Evolutionary conservation across 73 alveolate genomes (phyloP).

Genomic region (Tetrahymena malaccensis): DNA sequence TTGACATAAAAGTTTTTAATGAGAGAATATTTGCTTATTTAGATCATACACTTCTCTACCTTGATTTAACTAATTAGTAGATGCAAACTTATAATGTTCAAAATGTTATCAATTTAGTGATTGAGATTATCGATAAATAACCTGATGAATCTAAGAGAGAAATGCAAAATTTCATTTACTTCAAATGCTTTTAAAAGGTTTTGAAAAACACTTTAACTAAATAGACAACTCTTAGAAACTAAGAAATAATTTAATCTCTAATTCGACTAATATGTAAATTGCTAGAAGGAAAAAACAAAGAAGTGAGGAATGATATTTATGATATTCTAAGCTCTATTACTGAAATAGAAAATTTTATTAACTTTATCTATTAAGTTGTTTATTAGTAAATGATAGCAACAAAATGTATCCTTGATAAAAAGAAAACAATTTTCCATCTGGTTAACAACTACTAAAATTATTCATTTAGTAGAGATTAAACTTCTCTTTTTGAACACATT

Average conservation of each 20-base stretch:
- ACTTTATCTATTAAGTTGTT: neutral
- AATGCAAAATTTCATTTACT: neutral
- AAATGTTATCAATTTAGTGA: neutral
- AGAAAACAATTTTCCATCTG: neutral
- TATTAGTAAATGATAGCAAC: neutral
- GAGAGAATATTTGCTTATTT: neutral
- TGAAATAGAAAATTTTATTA: neutral
- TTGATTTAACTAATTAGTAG: neutral
- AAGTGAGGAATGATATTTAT: neutral
- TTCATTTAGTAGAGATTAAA: neutral
- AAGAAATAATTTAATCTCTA: neutral
- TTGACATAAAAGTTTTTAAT: neutral
- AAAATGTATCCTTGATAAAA: neutral
- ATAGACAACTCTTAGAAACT: neutral
- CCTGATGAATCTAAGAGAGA: neutral
- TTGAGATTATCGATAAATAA: neutral
- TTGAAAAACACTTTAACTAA: neutral
- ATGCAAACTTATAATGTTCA: neutral
- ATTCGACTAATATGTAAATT: neutral
- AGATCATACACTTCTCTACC: neutral
- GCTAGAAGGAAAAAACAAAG: neutral
- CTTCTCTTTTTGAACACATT: neutral
- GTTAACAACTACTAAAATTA: neutral
- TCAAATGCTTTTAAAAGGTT: neutral
- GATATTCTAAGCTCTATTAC: neutral